Base-by-base conservation (phyloP, 148 eudicot genomes). In the Fagopyrum homotropicum region DNA sequence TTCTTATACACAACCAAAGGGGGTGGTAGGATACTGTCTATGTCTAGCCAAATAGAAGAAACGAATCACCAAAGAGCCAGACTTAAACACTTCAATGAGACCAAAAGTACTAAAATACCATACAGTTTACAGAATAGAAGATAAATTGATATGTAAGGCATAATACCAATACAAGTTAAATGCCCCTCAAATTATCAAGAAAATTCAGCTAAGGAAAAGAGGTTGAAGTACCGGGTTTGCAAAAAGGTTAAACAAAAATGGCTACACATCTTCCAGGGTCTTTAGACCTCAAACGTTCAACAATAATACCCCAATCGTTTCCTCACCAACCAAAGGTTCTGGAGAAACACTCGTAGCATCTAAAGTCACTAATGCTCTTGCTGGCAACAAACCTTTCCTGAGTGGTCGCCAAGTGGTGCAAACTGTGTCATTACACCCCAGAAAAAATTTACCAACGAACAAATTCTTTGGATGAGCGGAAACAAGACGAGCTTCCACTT, bases 241-340 rank as follows among this genome's bases (percentile, higher is more conserved):
- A 77, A 95, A 95, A 75, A 95, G 96, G 82, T 95, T 95, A 77
- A 90, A 95, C 83, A 95, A 82, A 80, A 95, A 95, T 48, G 98
- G 98, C 79, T 95, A 97, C 80, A 95, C 97, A 78, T 95, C 98
- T 47, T 95, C 93, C 80, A 95, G 87, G 75, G 97, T 94, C 80
- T 94, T 97, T 49, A 97, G 98, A 64, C 98, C 98, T 78, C 98
- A 97, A 81, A 94, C 97, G 83, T 94, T 94, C 15, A 94, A 91
- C 85, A 94, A 81, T 76, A 94, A 77, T 1, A 94, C 98, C 66
- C 98, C 98, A 35, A 90, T 82, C 76, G 83, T 92, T 76, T 88
- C 97, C 75, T 90, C 92, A 57, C 83, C 88, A 69, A 79, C 77
- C 50, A 81, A 40, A 7, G 85, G 74, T 57, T 76, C 64, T 45